Percentiles rank a stretch among this genome's conserved stretches.
phyloP scores from a whole-genome alignment of 148 eudicot species.

The Rhododendron williamsianum region DNA sequence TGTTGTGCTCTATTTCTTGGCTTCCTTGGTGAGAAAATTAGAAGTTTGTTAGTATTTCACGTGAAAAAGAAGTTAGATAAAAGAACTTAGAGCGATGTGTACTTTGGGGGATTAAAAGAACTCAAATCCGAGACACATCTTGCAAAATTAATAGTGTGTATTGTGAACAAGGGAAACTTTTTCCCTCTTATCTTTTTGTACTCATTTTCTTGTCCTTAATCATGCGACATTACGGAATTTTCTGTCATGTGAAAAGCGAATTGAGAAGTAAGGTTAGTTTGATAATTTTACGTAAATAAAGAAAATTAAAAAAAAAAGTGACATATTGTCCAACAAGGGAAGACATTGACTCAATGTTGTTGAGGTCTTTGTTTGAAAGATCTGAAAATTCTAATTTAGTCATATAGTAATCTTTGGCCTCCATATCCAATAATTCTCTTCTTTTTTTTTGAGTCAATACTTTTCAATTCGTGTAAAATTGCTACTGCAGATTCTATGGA shows the following conservation, averaged over 20 bases:
- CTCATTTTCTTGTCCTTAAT: background rate
- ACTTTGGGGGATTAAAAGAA: no score
- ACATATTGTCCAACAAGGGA: background rate
- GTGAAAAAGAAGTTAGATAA: no score
- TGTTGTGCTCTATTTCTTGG: background rate
- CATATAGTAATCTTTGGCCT: background rate
- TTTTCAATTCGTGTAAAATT: background rate
- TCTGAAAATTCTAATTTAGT: background rate
- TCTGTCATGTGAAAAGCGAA: background rate
- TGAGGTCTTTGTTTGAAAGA: background rate
- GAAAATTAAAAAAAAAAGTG: background rate
- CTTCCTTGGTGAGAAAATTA: background rate
- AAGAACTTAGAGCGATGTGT: no score
- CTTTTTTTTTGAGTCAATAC: background rate
- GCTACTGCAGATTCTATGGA: background rate
- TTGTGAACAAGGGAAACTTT: no score
- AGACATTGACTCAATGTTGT: background rate
- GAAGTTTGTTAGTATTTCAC: background rate
- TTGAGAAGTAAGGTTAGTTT: no score
- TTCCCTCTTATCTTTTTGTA: no score
- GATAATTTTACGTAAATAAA: no score
- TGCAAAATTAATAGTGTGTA: no score
- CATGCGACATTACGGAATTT: background rate
- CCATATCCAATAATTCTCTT: background rate
- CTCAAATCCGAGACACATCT: no score